Evolutionary conservation across 495 filamentous ascomycete species (phyloP).

Genomic region (Lentithecium fluviatile): DNA sequence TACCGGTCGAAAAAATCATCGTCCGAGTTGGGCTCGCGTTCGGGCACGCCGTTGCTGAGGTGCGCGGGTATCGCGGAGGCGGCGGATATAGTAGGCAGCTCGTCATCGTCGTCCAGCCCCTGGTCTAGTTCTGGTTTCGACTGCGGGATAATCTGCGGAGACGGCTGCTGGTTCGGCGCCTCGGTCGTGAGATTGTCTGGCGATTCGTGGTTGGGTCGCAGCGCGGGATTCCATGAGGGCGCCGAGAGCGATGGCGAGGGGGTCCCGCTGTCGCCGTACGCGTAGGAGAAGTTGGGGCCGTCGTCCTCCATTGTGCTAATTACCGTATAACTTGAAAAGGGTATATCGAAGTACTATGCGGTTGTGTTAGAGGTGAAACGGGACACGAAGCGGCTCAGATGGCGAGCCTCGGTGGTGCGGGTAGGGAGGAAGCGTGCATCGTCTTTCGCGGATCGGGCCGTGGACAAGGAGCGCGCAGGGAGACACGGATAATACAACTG

Average conservation of each 20-base stretch:
- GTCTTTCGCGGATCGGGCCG: neutral
- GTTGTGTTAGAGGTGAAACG: slow-evolving; percentile 14
- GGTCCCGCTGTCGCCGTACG: slow-evolving; percentile 27
- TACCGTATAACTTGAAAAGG: slow-evolving; percentile 31
- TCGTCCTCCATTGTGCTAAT: slow-evolving; percentile 36
- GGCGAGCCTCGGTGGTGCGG: slow-evolving; percentile 8
- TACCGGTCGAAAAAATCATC: slow-evolving; percentile 44
- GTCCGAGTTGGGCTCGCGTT: slow-evolving; percentile 24
- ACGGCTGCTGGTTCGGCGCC: neutral
- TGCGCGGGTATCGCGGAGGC: slow-evolving; percentile 7
- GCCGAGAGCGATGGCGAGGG: neutral
- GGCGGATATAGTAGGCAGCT: slow-evolving; percentile 4
- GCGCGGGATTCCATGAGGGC: slow-evolving; percentile 38
- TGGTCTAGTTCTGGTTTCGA: neutral
- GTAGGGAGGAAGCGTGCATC: neutral
- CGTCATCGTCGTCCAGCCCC: slow-evolving; percentile 9
- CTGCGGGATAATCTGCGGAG: neutral
- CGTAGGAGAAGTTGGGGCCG: slow-evolving; percentile 35
- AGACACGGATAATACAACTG: neutral
- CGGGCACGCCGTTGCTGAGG: slow-evolving; percentile 11
- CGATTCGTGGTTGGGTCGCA: slow-evolving; percentile 28
- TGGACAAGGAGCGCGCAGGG: too few species aligned
- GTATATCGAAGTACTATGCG: slow-evolving; percentile 34
- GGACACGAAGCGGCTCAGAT: neutral
- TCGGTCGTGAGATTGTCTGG: neutral